Conservation (phyloP, 2,329 filamentous ascomycete species). For the Colletotrichum neosansevieriae region DNA sequence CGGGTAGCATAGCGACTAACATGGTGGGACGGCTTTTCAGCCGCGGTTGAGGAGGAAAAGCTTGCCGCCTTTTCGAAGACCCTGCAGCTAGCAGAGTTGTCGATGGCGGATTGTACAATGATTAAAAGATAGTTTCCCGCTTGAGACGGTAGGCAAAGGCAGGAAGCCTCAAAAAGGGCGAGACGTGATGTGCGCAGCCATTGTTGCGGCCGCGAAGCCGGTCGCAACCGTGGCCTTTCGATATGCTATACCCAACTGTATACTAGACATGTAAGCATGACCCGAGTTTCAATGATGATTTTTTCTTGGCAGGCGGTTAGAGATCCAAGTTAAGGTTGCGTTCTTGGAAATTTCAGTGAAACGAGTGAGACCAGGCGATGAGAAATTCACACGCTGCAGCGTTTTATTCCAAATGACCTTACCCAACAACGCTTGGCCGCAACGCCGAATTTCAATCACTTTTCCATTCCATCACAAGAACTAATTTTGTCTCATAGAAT, state of each 20-base stretch:
- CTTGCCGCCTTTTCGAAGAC: neutral
- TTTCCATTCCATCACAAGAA: too few species aligned
- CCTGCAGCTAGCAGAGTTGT: neutral
- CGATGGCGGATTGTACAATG: neutral
- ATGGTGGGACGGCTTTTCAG: constrained; percentile 71
- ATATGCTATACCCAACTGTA: constrained; percentile 41
- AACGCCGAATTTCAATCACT: too few species aligned
- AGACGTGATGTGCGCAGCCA: neutral
- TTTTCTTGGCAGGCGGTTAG: neutral
- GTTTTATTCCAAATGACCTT: too few species aligned
- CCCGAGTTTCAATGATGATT: constrained; percentile 4
- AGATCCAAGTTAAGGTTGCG: neutral
- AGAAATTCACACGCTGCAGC: too few species aligned
- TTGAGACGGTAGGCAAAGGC: neutral
- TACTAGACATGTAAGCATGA: constrained; percentile 38
- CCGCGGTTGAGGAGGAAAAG: constrained; percentile 47
- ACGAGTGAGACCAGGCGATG: neutral
- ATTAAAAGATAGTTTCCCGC: neutral
- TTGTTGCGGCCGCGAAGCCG: neutral
- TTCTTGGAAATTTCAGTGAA: neutral
- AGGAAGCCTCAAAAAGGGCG: neutral
- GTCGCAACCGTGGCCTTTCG: constrained; percentile 8
- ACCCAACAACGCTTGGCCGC: too few species aligned
- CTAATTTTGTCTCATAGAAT: too few species aligned
- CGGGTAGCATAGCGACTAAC: constrained; percentile 69